Evolutionary conservation across 768 basidiomycete genomes (phyloP), one percentile per base, ranked within the genome.

Genomic region (Sporobolomyces roseus): DNA sequence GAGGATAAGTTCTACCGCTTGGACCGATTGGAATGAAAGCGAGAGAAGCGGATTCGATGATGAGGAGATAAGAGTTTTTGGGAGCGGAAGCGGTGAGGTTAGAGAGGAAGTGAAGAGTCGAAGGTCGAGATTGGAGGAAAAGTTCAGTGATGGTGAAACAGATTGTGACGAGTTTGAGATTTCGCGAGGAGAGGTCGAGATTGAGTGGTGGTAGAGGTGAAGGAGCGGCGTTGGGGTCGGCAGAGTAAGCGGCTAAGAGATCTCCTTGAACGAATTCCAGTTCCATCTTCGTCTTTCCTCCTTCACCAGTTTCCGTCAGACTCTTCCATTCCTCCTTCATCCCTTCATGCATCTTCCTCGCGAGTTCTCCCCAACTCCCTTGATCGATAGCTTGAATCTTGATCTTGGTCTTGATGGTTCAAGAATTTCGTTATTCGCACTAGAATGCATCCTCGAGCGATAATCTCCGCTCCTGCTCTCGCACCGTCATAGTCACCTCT

Each of bases 111-210:
- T 72, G 67, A 25, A 76, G 61, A 7, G 74, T 75, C 46, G 64
- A 53, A 4, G 54, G 4, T n/a, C 74, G 69, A 21, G 74, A 75
- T 35, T 75, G 63, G 23, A 73, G 64, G 53, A 76, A 66, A 43
- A 76, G 74, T 48, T 76, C 75, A 43, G 70, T 65, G 61, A 71
- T 69, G 21, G 75, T 76, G 70, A 68, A 76, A 58, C 63, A 56
- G 58, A 73, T 65, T 43, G 75, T 75, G 66, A 74, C 55, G 23
- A 74, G 61, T n/a, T 52, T 35, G 23, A 63, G 27, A 0, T 50
- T 43, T 13, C 61, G 60, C 33, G n/a, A 51, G 12, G 61, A 16
- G 33, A 65, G 45, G 32, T 60, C 45, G 58, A 60, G 45, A 49
- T 46, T n/a, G 45, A 38, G 53, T 12, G 27, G 17, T 9, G 48